These are phyloP conservation scores for Suillus luteus DNA, from an alignment of 768 basidiomycete genomes.

Conservation along the genomic window DNA sequence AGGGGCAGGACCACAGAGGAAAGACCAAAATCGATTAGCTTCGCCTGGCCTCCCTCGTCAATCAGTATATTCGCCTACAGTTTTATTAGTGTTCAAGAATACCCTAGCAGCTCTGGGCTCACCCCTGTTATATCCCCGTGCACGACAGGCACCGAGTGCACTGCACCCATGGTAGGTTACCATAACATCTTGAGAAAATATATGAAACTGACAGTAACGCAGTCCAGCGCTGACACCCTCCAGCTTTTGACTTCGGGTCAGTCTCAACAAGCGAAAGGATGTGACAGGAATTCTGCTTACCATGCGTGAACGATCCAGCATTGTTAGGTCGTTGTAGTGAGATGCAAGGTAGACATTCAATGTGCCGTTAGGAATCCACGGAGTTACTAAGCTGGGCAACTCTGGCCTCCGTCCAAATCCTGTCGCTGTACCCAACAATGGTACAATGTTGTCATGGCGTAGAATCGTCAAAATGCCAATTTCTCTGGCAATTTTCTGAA, in stretches of 20 bases:
- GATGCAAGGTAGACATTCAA: background rate
- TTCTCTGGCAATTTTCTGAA: background rate
- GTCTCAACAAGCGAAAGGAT: background rate
- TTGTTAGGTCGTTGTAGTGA: background rate
- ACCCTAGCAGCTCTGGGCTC: background rate
- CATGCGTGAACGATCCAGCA: background rate
- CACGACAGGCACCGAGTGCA: background rate
- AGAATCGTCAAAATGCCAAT: background rate
- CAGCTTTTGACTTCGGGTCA: background rate
- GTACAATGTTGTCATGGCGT: background rate
- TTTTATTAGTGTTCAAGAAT: background rate
- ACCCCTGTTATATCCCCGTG: slow-evolving; percentile 6
- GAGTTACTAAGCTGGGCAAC: background rate
- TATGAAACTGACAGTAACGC: background rate
- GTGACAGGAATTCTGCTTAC: background rate
- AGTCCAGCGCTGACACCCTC: background rate
- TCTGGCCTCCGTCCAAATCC: background rate
- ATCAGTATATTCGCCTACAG: background rate
- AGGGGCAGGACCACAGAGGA: background rate
- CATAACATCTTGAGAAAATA: background rate
- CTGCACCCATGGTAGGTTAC: background rate
- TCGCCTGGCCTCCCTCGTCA: background rate
- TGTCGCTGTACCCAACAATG: background rate
- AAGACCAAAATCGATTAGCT: background rate
- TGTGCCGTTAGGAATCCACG: slow-evolving; percentile 1